Conservation (phyloP, 1,139 yeast species). For the Geotrichum klebahnii region DNA sequence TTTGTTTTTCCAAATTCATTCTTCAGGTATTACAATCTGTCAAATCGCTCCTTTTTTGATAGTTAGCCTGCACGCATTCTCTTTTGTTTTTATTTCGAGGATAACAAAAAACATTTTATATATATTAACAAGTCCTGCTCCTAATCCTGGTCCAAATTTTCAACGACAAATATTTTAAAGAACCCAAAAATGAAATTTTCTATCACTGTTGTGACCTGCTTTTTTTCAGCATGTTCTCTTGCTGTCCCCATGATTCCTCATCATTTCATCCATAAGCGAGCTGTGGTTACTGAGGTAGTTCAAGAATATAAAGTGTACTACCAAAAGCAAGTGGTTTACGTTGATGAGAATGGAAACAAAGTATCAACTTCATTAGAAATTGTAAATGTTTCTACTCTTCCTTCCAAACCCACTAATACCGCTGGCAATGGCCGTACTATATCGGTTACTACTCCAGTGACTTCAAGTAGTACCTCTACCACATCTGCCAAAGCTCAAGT, state of each 20-base stretch:
- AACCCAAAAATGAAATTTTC: constrained; percentile 15
- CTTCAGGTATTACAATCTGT: neutral
- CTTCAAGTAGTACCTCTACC: constrained; percentile 21
- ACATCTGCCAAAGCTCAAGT: no score
- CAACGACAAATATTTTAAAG: neutral
- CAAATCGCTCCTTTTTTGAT: constrained; percentile 3
- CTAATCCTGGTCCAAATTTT: neutral
- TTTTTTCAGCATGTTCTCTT: constrained; percentile 10
- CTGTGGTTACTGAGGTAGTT: constrained; percentile 36
- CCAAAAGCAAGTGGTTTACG: constrained; percentile 38
- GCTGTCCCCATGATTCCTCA: constrained; percentile 17
- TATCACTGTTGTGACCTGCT: constrained; percentile 1
- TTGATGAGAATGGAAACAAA: constrained; percentile 38
- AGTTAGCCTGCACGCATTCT: neutral
- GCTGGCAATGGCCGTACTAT: no score
- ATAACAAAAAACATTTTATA: no score
- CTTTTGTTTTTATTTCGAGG: neutral
- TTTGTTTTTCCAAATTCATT: neutral
- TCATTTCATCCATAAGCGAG: constrained; percentile 29
- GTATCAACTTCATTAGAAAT: constrained; percentile 33
- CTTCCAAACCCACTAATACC: constrained; percentile 27
- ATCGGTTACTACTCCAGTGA: constrained; percentile 22
- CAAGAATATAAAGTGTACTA: constrained; percentile 36
- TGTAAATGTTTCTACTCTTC: constrained; percentile 36
- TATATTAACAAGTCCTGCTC: neutral